Evolutionary conservation across 1,284 basidiomycete species (phyloP).

Genomic region (Fistulinella cinereoalba): DNA sequence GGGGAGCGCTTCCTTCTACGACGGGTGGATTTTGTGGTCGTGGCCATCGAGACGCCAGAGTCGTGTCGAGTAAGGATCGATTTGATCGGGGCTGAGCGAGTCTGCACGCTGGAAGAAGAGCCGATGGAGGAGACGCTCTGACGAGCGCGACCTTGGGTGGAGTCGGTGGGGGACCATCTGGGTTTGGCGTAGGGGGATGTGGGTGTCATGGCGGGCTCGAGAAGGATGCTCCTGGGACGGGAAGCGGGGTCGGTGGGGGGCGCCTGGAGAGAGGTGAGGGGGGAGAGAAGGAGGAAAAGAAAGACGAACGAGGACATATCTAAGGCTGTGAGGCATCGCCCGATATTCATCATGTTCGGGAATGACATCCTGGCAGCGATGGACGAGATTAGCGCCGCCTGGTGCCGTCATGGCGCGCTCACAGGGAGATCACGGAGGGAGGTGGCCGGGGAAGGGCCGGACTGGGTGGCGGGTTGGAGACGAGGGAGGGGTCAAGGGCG

Average conservation of each 20-base stretch:
- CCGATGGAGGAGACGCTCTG: constrained; percentile 35
- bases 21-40: constrained; percentile 27
- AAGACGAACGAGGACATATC: constrained; percentile 29
- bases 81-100: constrained; percentile 24
- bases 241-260: constrained; percentile 20
- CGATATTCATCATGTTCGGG: constrained; percentile 30
- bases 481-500: background rate
- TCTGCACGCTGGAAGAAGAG: constrained; percentile 30
- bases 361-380: constrained; percentile 25
- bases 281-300: background rate
- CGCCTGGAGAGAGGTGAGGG: constrained; percentile 14
- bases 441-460: constrained; percentile 18
- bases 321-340: constrained; percentile 30
- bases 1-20: constrained; percentile 35
- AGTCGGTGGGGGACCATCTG: constrained; percentile 20
- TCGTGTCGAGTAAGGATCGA: constrained; percentile 36
- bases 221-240: constrained; percentile 31
- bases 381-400: constrained; percentile 21
- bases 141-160: constrained; percentile 19
- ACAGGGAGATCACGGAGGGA: constrained; percentile 29
- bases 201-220: constrained; percentile 18
- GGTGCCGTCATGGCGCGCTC: constrained; percentile 27
- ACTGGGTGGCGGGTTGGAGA: constrained; percentile 6
- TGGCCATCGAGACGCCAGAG: constrained; percentile 34
- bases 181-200: constrained; percentile 21